A percentile compares a stretch with the other conserved stretches of the same genome.
These are phyloP conservation scores for Cinnamomum chago DNA, from an alignment of 164 flowering plant genomes.

Conservation along the genomic window DNA sequence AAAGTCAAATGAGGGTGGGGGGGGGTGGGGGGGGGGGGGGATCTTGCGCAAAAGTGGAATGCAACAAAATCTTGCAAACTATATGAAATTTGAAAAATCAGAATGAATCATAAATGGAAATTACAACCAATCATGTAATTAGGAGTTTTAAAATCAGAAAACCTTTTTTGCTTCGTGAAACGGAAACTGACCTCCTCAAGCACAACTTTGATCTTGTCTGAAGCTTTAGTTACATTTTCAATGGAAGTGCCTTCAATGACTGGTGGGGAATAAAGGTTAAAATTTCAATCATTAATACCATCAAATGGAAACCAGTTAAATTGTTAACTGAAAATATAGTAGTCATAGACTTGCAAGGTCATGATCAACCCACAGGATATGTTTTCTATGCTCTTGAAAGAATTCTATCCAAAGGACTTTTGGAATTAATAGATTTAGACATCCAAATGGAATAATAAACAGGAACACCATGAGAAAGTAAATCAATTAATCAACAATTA, in stretches of 20 bases:
- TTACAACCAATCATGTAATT: not conserved
- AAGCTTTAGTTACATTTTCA: conserved; percentile 61
- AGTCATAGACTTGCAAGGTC: not conserved
- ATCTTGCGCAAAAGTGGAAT: not conserved
- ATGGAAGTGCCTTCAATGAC: conserved; percentile 69
- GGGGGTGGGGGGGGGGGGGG: too few relatives aligned
- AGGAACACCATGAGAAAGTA: too few relatives aligned
- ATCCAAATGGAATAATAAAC: not conserved
- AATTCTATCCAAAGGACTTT: not conserved
- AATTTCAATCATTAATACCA: not conserved
- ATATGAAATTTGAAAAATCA: not conserved
- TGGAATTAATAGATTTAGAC: not conserved
- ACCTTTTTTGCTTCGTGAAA: too few relatives aligned
- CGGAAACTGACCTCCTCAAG: conserved; percentile 60
- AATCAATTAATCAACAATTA: too few relatives aligned
- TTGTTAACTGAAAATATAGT: not conserved
- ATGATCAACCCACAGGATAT: not conserved
- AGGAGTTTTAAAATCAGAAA: not conserved
- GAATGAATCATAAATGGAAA: conserved; percentile 1
- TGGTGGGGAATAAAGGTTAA: conserved; percentile 29
- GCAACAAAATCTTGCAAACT: not conserved
- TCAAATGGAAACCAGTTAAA: not conserved
- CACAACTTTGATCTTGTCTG: conserved; percentile 49
- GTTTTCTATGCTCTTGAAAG: not conserved
- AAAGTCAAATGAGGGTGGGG: too few relatives aligned